A percentile compares a stretch with the other conserved stretches of the same genome.
These are phyloP conservation scores for Piromyces sp. DNA, from an alignment of 192 early-diverging fungal species.

Conservation along the genomic window DNA sequence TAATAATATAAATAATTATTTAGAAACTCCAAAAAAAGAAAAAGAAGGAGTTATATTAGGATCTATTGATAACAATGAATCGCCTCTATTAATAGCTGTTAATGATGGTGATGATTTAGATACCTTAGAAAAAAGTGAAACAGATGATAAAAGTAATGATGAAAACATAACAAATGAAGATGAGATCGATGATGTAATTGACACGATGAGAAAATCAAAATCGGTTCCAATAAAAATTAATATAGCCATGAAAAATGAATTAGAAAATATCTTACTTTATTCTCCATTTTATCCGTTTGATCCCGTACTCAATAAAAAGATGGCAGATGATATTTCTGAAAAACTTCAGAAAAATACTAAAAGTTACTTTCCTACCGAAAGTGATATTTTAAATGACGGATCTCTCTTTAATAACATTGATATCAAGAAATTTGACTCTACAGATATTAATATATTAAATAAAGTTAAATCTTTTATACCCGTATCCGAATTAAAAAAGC, in stretches of 20 bases:
- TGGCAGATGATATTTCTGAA: neutral
- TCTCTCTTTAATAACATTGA: neutral
- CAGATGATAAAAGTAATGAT: neutral
- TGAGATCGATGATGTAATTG: neutral
- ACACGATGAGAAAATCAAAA: neutral
- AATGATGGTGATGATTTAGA: neutral
- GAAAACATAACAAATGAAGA: neutral
- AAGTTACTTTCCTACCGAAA: no score
- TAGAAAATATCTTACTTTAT: neutral
- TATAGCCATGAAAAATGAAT: neutral
- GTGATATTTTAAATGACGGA: no score
- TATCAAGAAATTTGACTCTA: neutral
- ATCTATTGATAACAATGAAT: neutral
- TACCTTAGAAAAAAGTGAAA: neutral
- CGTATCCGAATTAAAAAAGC: neutral
- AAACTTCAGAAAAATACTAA: no score
- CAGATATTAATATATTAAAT: neutral
- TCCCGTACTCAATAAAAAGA: neutral
- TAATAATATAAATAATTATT: neutral
- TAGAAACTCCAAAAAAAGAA: neutral
- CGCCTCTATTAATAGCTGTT: neutral
- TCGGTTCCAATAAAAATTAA: neutral
- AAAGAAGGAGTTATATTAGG: neutral
- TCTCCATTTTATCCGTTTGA: neutral
- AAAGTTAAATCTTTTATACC: neutral